phyloP scores from a whole-genome alignment of 176 grass and related monocot species.

The Hsuehochloa calcarea region DNA sequence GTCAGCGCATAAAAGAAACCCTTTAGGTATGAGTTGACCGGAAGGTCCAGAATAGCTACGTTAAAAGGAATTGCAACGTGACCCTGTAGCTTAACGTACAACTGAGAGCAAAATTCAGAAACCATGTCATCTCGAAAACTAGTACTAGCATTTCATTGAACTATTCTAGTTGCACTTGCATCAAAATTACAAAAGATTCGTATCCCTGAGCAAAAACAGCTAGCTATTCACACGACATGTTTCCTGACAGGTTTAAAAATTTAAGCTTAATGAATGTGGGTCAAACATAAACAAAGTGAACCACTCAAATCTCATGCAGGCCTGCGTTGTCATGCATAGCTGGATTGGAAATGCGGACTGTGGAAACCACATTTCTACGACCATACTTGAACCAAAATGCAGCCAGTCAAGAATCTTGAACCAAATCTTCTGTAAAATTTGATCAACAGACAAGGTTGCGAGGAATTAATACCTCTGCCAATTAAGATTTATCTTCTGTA shows the following conservation, averaged over 20 bases:
- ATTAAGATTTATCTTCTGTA: not conserved
- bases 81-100: not conserved
- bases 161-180: not conserved
- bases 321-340: not conserved
- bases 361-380: not conserved
- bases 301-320: not conserved
- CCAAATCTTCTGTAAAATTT: not conserved
- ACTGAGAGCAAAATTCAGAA: not conserved
- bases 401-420: not conserved
- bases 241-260: not conserved
- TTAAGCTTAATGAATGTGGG: not conserved
- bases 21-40: slow-evolving; percentile 17
- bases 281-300: not conserved
- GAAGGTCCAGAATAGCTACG: not conserved
- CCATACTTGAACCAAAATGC: not conserved
- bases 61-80: not conserved
- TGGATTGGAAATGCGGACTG: not conserved
- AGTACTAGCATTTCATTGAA: not conserved
- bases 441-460: not conserved
- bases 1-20: not conserved
- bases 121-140: not conserved
- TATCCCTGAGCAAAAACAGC: not conserved
- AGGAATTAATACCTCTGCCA: not conserved
- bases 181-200: not conserved
- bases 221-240: not conserved